Evolutionary conservation across 768 basidiomycete species (phyloP).

Genomic region (Rhodotorula graminis): DNA sequence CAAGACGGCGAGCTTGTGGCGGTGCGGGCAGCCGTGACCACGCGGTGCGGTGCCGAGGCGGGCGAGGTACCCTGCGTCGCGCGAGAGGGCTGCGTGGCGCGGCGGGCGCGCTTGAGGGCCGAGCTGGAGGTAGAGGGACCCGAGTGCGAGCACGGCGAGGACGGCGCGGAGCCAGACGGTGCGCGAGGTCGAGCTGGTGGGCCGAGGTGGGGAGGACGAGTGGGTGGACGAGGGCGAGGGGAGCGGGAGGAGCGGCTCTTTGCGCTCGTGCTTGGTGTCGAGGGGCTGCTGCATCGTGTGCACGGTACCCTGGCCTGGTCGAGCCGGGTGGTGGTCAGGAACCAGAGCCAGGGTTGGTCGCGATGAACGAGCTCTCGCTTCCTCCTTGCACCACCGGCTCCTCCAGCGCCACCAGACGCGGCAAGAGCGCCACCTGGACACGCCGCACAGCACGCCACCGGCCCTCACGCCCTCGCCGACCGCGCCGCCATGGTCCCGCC

Average conservation of each 20-base stretch:
- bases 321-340: no score
- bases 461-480: not conserved
- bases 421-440: no score
- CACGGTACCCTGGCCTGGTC: no score
- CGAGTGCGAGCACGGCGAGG: not conserved
- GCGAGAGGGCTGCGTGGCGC: not conserved
- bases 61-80: no score
- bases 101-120: not conserved
- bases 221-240: not conserved
- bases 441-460: no score
- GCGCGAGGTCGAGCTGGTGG: not conserved
- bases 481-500: not conserved
- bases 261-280: not conserved
- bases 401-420: no score
- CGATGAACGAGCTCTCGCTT: no score
- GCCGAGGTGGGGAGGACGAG: not conserved
- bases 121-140: not conserved
- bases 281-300: no score
- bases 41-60: not conserved
- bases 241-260: not conserved
- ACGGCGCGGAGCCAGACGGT: not conserved
- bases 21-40: not conserved
- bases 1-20: not conserved
- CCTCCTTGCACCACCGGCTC: no score
- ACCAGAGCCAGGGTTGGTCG: no score